A percentile compares a stretch with the other conserved stretches of the same genome.
Evolutionary conservation across 805 yeast species (phyloP).

Genomic region (Kuraishia piskuri): DNA sequence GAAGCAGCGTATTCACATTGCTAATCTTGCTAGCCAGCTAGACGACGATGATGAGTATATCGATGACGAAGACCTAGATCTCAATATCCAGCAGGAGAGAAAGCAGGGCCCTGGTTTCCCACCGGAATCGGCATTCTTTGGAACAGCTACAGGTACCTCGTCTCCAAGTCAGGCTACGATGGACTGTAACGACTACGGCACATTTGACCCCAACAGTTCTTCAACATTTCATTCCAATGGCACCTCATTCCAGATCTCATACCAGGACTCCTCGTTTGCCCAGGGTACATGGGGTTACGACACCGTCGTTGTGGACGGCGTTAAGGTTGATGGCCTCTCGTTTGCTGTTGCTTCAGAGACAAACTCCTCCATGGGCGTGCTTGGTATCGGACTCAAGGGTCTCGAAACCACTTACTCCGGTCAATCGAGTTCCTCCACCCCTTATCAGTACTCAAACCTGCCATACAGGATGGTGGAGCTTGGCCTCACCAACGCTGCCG

Average conservation of each 20-base stretch:
- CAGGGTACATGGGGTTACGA: slow-evolving; percentile 58
- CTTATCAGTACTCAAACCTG: slow-evolving; percentile 50
- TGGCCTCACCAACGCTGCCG: slow-evolving; percentile 46
- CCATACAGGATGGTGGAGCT: slow-evolving; percentile 52
- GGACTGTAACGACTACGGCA: slow-evolving; percentile 36
- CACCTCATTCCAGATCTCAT: slow-evolving; percentile 32
- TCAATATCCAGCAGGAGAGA: not conserved
- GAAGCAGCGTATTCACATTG: not conserved
- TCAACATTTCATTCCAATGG: slow-evolving; percentile 28
- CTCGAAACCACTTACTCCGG: slow-evolving; percentile 53
- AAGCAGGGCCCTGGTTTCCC: not conserved
- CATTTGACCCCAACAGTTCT: slow-evolving; percentile 34
- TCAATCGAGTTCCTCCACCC: slow-evolving; percentile 3
- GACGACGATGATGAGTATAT: not conserved
- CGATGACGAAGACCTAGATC: not conserved
- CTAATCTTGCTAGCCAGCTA: not conserved
- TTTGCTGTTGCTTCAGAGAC: slow-evolving; percentile 69
- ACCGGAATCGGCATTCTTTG: not conserved
- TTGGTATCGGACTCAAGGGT: slow-evolving; percentile 65
- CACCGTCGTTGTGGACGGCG: slow-evolving; percentile 40
- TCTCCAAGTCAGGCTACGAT: not conserved
- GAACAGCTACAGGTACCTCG: not conserved
- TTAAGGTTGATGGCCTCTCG: slow-evolving; percentile 40
- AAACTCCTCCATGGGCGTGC: slow-evolving; percentile 58
- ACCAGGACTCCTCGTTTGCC: slow-evolving; percentile 42